Evolutionary conservation across 192 early-diverging fungal genomes (phyloP), one percentile per base, ranked within the genome.

Genomic region (Thamnidium elegans): DNA sequence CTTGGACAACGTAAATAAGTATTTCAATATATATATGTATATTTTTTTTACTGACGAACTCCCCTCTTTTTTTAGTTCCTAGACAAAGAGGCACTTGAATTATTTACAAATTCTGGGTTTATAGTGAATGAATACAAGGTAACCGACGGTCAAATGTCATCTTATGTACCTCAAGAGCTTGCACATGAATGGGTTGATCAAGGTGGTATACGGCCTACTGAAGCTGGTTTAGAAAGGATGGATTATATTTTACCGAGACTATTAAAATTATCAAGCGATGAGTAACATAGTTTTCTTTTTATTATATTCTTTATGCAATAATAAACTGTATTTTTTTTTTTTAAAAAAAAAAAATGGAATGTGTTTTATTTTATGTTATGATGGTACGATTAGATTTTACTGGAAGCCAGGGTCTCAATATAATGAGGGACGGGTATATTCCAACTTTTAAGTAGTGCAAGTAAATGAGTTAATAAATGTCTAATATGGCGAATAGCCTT

Each of bases 211-310:
- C 62, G 76, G 31, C 82, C 82, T 2, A 84, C 82, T 21, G 80
- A 84, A 63, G 50, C 54, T 21, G 82, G 82, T 7, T 69, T 84
- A 55, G 78, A 76, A 5, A 73, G 81, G 10, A 78, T 78, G 10
- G 82, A 84, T 62, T 71, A 73, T 23, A 76, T 84, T 47, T 56
- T 80, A 21, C 71, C 78, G 13, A 59, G 58, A 15, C 11, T 59
- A 26, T 30, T 59, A 5, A 19, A 48, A 48, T 3, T 10, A 48
- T 48, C 13, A 10, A 39, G 9, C 36, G 36, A 39, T 10, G 36
- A 39, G 36, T 39, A 39, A 10, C 36, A 10, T 39, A 39, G 36
- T 26, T 26, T 26, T 26, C 3, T 26, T 26, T 45, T 45, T 45
- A 45, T 45, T 45, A 13, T 45, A 45, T 45, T 45, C 26, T 26